Conservation (phyloP, 805 yeast species). For the Hanseniaspora vineae region DNA sequence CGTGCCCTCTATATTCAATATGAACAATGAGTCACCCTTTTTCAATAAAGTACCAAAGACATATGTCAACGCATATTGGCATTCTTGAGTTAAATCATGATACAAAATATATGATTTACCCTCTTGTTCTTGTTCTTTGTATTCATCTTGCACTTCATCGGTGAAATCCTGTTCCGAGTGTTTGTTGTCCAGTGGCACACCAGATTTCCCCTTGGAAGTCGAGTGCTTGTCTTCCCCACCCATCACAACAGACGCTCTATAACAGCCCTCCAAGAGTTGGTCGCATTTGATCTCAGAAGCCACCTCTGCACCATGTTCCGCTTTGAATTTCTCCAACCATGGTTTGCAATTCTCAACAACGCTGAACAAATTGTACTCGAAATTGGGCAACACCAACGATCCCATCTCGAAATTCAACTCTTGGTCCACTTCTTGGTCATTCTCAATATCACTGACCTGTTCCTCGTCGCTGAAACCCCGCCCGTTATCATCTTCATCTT, state of each 20-base stretch:
- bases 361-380: constrained; percentile 15
- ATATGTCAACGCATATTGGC: constrained; percentile 77
- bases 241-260: constrained; percentile 13
- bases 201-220: too few relatives aligned
- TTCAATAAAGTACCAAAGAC: constrained; percentile 73
- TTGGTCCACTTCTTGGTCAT: constrained; percentile 21
- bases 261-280: constrained; percentile 16
- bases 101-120: constrained; percentile 61
- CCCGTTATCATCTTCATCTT: constrained; percentile 27
- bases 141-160: not conserved
- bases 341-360: constrained; percentile 20
- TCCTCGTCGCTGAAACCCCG: constrained; percentile 29
- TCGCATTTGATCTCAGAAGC: constrained; percentile 10
- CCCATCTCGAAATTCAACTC: constrained; percentile 22
- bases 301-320: constrained; percentile 26
- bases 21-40: constrained; percentile 70
- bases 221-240: constrained; percentile 9
- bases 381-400: constrained; percentile 22
- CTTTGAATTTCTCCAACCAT: constrained; percentile 19
- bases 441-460: constrained; percentile 26
- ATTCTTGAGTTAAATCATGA: constrained; percentile 73
- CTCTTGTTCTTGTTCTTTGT: constrained; percentile 6
- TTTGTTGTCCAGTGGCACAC: too few relatives aligned
- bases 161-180: not conserved
- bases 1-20: constrained; percentile 26